Conservation (phyloP, 139 green algal species). For the Tetraselmis chui region DNA sequence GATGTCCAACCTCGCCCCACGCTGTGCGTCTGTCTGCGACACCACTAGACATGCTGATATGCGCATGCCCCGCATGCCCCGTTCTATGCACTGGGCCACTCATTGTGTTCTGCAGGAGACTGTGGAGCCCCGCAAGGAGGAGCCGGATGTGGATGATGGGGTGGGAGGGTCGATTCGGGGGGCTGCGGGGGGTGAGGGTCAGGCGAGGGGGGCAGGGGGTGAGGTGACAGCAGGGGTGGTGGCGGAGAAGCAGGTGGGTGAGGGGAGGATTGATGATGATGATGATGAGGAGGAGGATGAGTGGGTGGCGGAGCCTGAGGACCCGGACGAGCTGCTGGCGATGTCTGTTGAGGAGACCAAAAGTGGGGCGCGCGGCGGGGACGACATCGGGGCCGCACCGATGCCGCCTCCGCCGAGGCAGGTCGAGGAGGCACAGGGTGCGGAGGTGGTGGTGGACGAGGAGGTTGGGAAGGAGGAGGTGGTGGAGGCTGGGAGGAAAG, state of each 20-base stretch:
- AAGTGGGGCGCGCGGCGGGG: no score
- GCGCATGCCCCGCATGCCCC: no score
- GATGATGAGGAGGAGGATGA: slow-evolving; percentile 3
- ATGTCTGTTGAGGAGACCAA: neutral
- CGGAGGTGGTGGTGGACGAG: slow-evolving; percentile 20
- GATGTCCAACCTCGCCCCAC: no score
- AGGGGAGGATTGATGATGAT: no score
- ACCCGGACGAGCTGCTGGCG: neutral
- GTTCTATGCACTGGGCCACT: no score
- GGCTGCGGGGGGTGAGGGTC: neutral
- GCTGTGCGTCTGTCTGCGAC: no score
- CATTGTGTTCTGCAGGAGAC: no score
- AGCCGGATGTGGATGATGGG: neutral
- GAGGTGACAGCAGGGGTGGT: neutral
- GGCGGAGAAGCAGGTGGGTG: neutral
- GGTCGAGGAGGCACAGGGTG: neutral
- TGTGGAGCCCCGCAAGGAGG: neutral
- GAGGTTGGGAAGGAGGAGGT: slow-evolving; percentile 31
- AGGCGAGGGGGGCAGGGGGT: neutral
- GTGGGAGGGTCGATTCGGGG: neutral
- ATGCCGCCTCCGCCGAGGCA: no score
- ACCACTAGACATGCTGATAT: no score
- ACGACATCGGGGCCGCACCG: no score
- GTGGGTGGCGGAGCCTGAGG: neutral
- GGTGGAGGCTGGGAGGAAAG: slow-evolving; percentile 39